Conservation (phyloP, 352 stramenopile genomes). For the Pythium volutum region DNA sequence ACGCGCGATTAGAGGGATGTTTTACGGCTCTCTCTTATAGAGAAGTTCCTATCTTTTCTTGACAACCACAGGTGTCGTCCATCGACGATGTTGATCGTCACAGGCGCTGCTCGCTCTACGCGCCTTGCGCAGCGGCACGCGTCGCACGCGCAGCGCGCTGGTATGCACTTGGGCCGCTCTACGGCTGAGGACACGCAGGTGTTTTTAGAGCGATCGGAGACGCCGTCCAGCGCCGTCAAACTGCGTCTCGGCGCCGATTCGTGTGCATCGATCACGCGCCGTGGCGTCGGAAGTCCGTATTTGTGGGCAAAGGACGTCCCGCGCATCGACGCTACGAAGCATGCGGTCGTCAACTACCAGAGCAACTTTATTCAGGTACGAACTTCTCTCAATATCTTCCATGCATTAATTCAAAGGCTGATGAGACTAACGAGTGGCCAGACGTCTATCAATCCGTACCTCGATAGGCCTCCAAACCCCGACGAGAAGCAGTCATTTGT, state of each 20-base stretch:
- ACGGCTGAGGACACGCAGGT: conserved; percentile 39
- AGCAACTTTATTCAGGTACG: conserved; percentile 64
- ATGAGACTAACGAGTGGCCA: conserved; percentile 15
- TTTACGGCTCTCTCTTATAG: conserved; percentile 3
- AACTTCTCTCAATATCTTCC: background rate
- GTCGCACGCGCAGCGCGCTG: conserved; percentile 18
- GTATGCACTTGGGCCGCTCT: conserved; percentile 48
- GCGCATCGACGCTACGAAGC: conserved; percentile 56
- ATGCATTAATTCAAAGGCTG: background rate
- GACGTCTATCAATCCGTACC: conserved; percentile 47
- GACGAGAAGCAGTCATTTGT: conserved; percentile 61
- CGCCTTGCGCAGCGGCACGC: background rate
- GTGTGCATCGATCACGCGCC: conserved; percentile 26
- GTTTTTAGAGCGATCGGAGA: conserved; percentile 33
- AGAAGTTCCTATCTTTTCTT: background rate
- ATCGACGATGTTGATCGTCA: conserved; percentile 19
- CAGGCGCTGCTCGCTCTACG: background rate
- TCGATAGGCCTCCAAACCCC: conserved; percentile 15
- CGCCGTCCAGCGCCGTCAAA: conserved; percentile 11
- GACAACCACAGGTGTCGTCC: background rate
- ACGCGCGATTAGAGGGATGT: conserved; percentile 15
- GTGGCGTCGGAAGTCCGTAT: conserved; percentile 57
- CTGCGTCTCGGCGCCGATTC: conserved; percentile 37
- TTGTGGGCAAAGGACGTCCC: conserved; percentile 73
- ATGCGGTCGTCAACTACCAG: conserved; percentile 29